A percentile compares a stretch with the other conserved stretches of the same genome.
Conservation (phyloP, 140 eudicot species). For the Cichorium intybus region DNA sequence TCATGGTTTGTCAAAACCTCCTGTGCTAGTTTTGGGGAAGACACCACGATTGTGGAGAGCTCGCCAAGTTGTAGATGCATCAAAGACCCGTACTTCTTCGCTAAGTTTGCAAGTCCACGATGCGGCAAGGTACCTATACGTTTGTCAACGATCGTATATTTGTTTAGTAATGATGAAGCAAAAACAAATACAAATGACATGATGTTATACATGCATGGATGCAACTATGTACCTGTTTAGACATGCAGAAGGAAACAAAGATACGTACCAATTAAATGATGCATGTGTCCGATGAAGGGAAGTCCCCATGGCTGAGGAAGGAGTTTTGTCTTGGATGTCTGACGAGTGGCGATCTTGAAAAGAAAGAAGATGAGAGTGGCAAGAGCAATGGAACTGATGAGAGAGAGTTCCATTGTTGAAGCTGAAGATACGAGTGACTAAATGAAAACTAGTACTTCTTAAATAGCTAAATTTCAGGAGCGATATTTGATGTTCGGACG, state of each 20-base stretch:
- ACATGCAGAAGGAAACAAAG: background rate
- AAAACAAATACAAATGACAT: no score
- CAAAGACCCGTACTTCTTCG: conserved; percentile 20
- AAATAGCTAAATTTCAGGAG: background rate
- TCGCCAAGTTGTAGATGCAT: conserved; percentile 31
- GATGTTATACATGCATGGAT: no score
- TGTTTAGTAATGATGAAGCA: no score
- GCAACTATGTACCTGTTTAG: conserved; percentile 15
- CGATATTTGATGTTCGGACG: background rate
- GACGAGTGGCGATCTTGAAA: conserved; percentile 17
- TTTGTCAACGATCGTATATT: no score
- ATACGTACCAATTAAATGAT: conserved; percentile 24
- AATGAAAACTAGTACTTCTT: background rate
- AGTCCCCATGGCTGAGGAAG: conserved; percentile 30
- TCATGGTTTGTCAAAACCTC: conserved; percentile 27
- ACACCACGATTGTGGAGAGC: no score
- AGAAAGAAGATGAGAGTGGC: conserved; percentile 17
- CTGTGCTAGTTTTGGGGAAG: conserved; percentile 35
- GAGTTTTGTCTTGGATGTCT: conserved; percentile 5
- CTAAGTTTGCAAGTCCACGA: conserved; percentile 16
- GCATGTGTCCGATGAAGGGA: conserved; percentile 33
- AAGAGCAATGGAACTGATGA: conserved; percentile 10
- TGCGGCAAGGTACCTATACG: no score
- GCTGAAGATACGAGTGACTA: no score
- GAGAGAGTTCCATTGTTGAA: conserved; percentile 1